These are phyloP conservation scores for Trametes elegans DNA, from an alignment of 768 basidiomycete genomes.

Conservation along the genomic window DNA sequence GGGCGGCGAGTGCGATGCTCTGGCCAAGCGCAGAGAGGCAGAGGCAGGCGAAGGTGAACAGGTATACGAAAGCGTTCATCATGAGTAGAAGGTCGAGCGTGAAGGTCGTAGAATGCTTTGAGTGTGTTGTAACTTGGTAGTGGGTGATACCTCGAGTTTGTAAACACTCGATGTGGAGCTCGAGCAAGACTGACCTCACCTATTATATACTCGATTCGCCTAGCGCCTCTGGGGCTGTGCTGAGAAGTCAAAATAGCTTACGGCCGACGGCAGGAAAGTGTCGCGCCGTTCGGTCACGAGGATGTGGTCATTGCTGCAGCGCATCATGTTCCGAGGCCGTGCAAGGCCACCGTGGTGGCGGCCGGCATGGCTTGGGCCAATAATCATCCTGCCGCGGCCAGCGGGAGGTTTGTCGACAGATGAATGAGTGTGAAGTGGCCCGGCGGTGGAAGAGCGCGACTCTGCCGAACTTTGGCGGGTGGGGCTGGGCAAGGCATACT, in stretches of 20 bases:
- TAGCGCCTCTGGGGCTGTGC: constrained; percentile 9
- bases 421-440: background rate
- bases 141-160: background rate
- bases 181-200: no score
- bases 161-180: constrained; percentile 5
- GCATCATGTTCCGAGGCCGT: background rate
- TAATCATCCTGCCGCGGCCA: no score
- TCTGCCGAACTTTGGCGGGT: background rate
- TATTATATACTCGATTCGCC: background rate
- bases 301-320: background rate
- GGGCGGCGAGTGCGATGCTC: constrained; percentile 32
- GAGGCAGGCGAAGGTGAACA: constrained; percentile 24
- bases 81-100: background rate
- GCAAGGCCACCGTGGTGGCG: no score
- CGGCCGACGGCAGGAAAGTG: constrained; percentile 7
- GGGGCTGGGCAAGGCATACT: background rate
- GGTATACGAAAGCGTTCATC: constrained; percentile 5
- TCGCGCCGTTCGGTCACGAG: constrained; percentile 12
- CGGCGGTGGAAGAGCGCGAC: background rate
- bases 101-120: background rate
- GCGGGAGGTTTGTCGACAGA: background rate
- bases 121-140: background rate
- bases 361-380: no score
- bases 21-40: constrained; percentile 29
- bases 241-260: background rate